Evolutionary conservation across 768 basidiomycete genomes (phyloP).

Genomic region (Galerina marginata): DNA sequence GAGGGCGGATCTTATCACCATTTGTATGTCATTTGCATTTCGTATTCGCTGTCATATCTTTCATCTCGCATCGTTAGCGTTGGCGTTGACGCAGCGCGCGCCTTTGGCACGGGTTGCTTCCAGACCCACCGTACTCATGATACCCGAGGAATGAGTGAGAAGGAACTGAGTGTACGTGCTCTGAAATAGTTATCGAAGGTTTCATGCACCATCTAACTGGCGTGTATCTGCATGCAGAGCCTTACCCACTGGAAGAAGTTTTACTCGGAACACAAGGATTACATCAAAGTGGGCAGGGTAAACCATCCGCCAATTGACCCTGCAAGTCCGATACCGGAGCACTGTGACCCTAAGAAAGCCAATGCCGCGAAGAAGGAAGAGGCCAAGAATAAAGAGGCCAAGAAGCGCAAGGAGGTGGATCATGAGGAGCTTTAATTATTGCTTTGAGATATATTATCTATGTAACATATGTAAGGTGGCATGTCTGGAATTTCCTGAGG

Average conservation of each 20-base stretch:
- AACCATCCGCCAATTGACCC: slow-evolving; percentile 80
- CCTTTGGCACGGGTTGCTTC: slow-evolving; percentile 95
- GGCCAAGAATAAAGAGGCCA: slow-evolving; percentile 24
- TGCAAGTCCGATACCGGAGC: slow-evolving; percentile 70
- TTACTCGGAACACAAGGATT: slow-evolving; percentile 82
- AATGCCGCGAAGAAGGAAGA: slow-evolving; percentile 35
- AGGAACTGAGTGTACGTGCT: slow-evolving; percentile 68
- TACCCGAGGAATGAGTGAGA: slow-evolving; percentile 75
- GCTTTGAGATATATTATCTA: slow-evolving; percentile 1
- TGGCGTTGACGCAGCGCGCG: slow-evolving; percentile 88
- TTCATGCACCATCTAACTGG: not conserved
- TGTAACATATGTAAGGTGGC: slow-evolving; percentile 5
- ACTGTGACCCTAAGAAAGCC: slow-evolving; percentile 71
- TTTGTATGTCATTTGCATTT: slow-evolving; percentile 50
- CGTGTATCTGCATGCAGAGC: slow-evolving; percentile 49
- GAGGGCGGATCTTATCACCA: slow-evolving; percentile 85
- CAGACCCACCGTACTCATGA: slow-evolving; percentile 90
- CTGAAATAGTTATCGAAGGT: not conserved
- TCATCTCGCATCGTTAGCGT: slow-evolving; percentile 49
- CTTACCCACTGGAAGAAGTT: slow-evolving; percentile 90
- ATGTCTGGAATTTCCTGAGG: not conserved
- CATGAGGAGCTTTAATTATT: slow-evolving; percentile 45
- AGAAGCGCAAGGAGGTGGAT: slow-evolving; percentile 21
- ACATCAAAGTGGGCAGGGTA: slow-evolving; percentile 79
- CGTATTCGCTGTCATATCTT: slow-evolving; percentile 18